Evolutionary conservation across 1,284 basidiomycete species (phyloP), one percentile per base, ranked within the genome.

Genomic region (Trametes pubescens): DNA sequence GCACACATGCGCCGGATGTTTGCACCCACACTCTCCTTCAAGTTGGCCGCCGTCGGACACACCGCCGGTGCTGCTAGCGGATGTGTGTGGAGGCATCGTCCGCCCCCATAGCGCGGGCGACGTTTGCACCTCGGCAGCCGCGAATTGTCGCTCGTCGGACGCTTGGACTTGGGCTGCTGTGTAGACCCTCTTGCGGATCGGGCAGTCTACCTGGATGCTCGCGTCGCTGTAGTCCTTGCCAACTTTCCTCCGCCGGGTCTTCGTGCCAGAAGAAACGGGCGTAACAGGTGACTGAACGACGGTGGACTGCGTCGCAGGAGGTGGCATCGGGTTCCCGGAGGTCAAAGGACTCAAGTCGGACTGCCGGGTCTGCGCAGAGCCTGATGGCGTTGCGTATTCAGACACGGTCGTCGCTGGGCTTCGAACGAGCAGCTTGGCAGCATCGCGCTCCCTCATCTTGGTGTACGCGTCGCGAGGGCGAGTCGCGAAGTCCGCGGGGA

Each of bases 341-440:
- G 16, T 1, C 44, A 44, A 14, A 8, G 40, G 43, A 10, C 40
- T 56, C 53, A 61, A 35, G 14, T 13, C 29, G 35, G 48, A 14
- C 9, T 11, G 14, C n/a, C 3, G 59, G 22, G 46, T 21, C 18
- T 55, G 38, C 1, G 59, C 52, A 13, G 62, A 58, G 22, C 61
- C 58, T n/a, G 62, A 56, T 9, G 62, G 62, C 16, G 65, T 66
- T 10, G 44, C 56, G 24, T 66, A 64, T 18, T 64, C 59, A 11
- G 65, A 62, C 48, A 58, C n/a, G 24, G 43, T 56, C 54, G 4
- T 0, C 11, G 22, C 51, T 16, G 56, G 52, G n/a, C 57, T 59
- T n/a, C 14, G 38, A 18, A 32, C 21, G 34, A 21, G 57, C 37
- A 32, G 46, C 24, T 4, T 4, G 24, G 29, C 49, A 24, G 7